Evolutionary conservation across 1,284 basidiomycete species (phyloP).

Genomic region (Tremellales sp.): DNA sequence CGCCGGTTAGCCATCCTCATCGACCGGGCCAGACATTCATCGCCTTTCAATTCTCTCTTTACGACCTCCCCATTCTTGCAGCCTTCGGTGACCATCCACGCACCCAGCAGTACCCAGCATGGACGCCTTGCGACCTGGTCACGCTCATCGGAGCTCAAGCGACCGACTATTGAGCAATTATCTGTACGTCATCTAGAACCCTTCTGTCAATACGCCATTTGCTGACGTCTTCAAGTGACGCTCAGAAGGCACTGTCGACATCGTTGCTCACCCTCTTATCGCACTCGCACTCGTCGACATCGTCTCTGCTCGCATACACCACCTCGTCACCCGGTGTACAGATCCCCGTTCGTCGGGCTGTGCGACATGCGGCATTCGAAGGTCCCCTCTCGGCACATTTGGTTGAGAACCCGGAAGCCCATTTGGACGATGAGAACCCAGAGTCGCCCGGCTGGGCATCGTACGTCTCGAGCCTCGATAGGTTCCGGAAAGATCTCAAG

Average conservation of each 20-base stretch:
- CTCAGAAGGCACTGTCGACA: conserved; percentile 44
- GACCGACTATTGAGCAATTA: conserved; percentile 48
- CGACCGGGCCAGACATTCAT: too few relatives aligned
- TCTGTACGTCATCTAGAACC: conserved; percentile 29
- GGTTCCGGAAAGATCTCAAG: conserved; percentile 48
- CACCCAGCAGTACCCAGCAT: conserved; percentile 25
- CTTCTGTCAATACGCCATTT: background rate
- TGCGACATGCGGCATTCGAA: conserved; percentile 48
- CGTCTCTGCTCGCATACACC: conserved; percentile 47
- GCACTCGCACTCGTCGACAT: conserved; percentile 48
- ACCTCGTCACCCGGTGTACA: conserved; percentile 48
- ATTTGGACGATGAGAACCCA: conserved; percentile 13
- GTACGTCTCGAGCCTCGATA: conserved; percentile 41
- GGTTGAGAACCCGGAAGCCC: conserved; percentile 14
- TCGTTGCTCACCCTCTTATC: conserved; percentile 46
- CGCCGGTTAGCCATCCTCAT: too few relatives aligned
- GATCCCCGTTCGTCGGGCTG: conserved; percentile 39
- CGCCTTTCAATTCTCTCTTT: too few relatives aligned
- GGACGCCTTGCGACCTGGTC: conserved; percentile 42
- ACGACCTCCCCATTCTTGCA: too few relatives aligned
- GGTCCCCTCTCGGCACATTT: conserved; percentile 38
- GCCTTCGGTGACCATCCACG: too few relatives aligned
- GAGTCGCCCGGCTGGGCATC: conserved; percentile 43
- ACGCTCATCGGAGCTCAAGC: conserved; percentile 45
- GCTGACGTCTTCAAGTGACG: conserved; percentile 30